Evolutionary conservation across 805 yeast genomes (phyloP), one percentile per base, ranked within the genome.

Genomic region (Cyberlindnera saturnus): DNA sequence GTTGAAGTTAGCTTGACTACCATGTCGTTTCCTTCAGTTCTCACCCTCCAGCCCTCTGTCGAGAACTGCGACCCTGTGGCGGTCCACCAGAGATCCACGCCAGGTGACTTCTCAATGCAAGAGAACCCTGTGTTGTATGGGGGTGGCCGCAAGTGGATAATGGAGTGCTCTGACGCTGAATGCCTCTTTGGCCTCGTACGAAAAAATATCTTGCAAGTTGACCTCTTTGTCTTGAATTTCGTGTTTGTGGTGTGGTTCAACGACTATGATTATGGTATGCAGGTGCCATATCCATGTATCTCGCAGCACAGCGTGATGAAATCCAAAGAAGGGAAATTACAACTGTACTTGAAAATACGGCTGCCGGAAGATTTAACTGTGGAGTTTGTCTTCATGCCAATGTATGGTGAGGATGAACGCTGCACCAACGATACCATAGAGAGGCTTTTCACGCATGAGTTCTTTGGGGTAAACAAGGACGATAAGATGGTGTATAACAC

Each of bases 381-480:
- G n/a, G 69, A 66, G 44, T 43, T 69, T 13, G 48, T 55, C n/a
- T 48, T 69, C n/a, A 44, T 55, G 6, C 72, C 73, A n/a, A 58
- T 53, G 34, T 62, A 57, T 41, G 56, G 60, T 1, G 65, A 63
- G 41, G 56, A 54, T 41, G 72, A 68, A 31, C 53, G 70, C 34
- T 64, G 60, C 41, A 63, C 61, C 41, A 64, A 63, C 44, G 53
- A 59, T 6, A 50, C 56, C 11, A 56, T 64, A 4, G 72, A 69
- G 34, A 51, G 53, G 5, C 48, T 69, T 10, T 69, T 69, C 51
- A 64, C 65, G 0, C 62, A 58, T 48, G 58, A 55, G 16, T 57
- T 57, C 44, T 67, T 67, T 52, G 74, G 74, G 0, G 53, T 61
- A 14, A 68, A 67, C 42, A 57, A 65, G 45, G 72, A 73, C 5